A percentile compares a stretch with the other conserved stretches of the same genome.
Conservation (phyloP, 176 grass and related monocot genomes). For the Poa pratensis region DNA sequence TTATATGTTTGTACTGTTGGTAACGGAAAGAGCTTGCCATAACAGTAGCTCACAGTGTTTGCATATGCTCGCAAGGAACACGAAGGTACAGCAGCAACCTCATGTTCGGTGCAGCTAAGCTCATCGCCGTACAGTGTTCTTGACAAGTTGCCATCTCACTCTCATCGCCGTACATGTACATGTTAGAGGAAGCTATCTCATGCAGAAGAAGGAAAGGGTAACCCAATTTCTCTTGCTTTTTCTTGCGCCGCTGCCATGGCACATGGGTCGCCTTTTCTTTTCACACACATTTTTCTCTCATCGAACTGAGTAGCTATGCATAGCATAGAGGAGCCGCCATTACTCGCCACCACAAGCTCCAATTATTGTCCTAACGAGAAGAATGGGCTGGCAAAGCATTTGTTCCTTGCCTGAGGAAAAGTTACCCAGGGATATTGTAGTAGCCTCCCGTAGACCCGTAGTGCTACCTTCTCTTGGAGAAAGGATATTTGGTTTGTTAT, state of each 20-base stretch:
- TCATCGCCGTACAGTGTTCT: conserved; percentile 5
- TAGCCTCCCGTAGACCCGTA: conserved; percentile 1
- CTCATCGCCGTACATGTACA: not conserved
- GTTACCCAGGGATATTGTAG: not conserved
- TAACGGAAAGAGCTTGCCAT: conserved; percentile 30
- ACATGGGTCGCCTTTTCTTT: conserved; percentile 48
- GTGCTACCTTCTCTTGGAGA: too few species aligned
- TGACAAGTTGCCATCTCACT: conserved; percentile 11
- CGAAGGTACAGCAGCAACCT: not conserved
- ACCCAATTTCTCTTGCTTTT: not conserved
- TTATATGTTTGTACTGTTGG: conserved; percentile 10
- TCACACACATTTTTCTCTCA: conserved; percentile 20
- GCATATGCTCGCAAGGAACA: conserved; percentile 29
- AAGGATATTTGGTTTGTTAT: too few species aligned
- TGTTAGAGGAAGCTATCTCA: not conserved
- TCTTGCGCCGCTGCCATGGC: conserved; percentile 50
- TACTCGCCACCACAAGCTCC: conserved; percentile 38
- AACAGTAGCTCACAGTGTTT: conserved; percentile 16
- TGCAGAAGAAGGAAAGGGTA: not conserved
- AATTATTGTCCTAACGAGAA: conserved; percentile 50
- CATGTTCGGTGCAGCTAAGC: conserved; percentile 15
- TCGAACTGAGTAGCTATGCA: conserved; percentile 21
- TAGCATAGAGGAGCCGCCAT: conserved; percentile 16
- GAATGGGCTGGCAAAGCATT: conserved; percentile 21
- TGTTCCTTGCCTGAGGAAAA: conserved; percentile 30